These are phyloP conservation scores for Platanthera guangdongensis DNA, from an alignment of 106 monocot species.

Conservation along the genomic window DNA sequence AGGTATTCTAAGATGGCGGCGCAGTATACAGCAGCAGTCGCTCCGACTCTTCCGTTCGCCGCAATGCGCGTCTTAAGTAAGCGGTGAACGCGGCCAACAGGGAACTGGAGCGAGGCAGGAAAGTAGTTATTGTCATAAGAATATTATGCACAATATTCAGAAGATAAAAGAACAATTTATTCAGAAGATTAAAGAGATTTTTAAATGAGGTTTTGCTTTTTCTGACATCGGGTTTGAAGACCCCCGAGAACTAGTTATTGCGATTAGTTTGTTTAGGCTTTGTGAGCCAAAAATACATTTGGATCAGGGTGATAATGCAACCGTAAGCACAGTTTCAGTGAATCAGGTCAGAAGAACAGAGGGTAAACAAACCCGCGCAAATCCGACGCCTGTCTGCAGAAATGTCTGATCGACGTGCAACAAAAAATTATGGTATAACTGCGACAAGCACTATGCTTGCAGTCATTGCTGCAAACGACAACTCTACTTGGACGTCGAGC, in stretches of 20 bases:
- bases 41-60: conserved; percentile 30
- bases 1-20: conserved; percentile 34
- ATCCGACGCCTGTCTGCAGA: too few species aligned
- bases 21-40: conserved; percentile 32
- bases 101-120: conserved; percentile 12
- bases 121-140: not conserved
- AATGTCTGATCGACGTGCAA: too few species aligned
- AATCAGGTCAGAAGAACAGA: not conserved
- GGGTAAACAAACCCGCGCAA: not conserved
- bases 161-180: not conserved
- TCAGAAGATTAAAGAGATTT: not conserved
- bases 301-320: not conserved
- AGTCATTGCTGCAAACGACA: too few species aligned
- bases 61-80: conserved; percentile 25
- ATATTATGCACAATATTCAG: not conserved
- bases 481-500: too few species aligned
- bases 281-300: too few species aligned
- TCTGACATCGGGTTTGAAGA: not conserved
- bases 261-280: too few species aligned
- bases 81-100: conserved; percentile 37
- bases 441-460: too few species aligned
- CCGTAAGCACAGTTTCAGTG: not conserved
- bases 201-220: not conserved
- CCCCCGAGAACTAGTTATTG: too few species aligned
- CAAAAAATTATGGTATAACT: too few species aligned